Evolutionary conservation across 192 early-diverging fungal genomes (phyloP), one percentile per base, ranked within the genome.

Genomic region (Entomortierella lignicola): DNA sequence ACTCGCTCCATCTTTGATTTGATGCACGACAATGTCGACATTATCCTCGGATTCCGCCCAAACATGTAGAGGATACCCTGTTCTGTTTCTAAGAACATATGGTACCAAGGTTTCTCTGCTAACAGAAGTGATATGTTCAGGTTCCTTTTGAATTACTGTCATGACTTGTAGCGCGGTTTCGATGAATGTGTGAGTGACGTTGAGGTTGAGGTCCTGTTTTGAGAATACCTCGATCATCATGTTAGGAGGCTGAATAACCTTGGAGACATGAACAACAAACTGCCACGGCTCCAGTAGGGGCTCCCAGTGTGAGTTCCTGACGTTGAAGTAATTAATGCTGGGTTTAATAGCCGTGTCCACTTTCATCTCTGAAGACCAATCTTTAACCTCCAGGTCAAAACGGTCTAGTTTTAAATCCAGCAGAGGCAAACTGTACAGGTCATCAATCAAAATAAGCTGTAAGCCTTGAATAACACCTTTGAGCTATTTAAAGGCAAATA

Each of bases 301-400:
- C 77, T 99, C 98, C 98, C 98, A 99, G 77, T 98, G 97, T 29
- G 97, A 98, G 81, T 95, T 97, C 68, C 94, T 94, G 39, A 97
- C 85, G 84, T 99, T 98, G 64, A 97, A 99, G 81, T 94, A 97
- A 75, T 98, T 98, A 41, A 91, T 87, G 58, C 92, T 89, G 47
- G 96, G 71, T 37, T 86, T 77, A 5, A 98, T 77, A 8, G 89
- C 86, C 5, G 88, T 88, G 66, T 92, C 89, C 18, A 95, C 85
- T 23, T 72, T 84, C 69, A 84, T 81, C 70, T 85, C 69, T 13
- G 88, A 84, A 7, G 91, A 93, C 98, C 98, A 99, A 77, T 99
- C 92, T 0, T 88, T 75, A 1, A 93, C 85, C 48, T 95, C 88
- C 37, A 98, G 80, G 39, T 90, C 84, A 66, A 97, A 91, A 69